phyloP scores from a whole-genome alignment of 441 rosid species.

The Euphorbia schlechtendalii region DNA sequence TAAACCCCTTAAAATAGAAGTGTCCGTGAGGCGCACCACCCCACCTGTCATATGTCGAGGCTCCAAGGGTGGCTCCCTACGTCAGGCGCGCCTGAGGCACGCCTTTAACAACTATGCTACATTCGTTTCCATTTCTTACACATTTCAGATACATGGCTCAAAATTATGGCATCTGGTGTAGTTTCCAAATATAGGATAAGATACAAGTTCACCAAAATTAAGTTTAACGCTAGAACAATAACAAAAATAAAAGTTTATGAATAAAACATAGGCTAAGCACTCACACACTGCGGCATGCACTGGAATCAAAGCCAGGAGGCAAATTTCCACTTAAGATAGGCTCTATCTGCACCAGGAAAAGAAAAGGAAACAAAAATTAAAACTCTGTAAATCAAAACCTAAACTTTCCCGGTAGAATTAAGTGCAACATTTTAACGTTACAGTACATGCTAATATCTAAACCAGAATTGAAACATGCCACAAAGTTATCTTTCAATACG shows the following conservation, averaged over 20 bases:
- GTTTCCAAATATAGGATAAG: background rate
- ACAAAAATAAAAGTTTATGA: slow-evolving; percentile 6
- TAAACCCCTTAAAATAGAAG: no score
- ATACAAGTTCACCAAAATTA: background rate
- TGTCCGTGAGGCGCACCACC: no score
- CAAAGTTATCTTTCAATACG: background rate
- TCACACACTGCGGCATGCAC: slow-evolving; percentile 98
- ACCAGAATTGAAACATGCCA: no score
- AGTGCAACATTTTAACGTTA: background rate
- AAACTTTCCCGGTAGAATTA: slow-evolving; percentile 5
- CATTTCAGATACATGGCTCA: no score
- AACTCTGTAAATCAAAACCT: slow-evolving; percentile 10
- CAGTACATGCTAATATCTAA: no score
- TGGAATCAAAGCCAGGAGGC: slow-evolving; percentile 87
- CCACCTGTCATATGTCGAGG: no score
- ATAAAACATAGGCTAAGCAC: slow-evolving; percentile 31
- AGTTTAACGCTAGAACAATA: background rate
- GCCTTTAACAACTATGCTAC: no score
- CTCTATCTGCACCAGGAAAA: slow-evolving; percentile 72
- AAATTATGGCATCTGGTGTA: no score
- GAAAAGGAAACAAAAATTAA: slow-evolving; percentile 18
- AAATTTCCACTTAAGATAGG: slow-evolving; percentile 94
- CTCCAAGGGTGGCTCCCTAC: no score
- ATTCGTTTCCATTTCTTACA: no score
- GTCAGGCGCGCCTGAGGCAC: no score